Base-by-base conservation (phyloP, 2,329 filamentous ascomycete species). In the Ophiobolus disseminans region DNA sequence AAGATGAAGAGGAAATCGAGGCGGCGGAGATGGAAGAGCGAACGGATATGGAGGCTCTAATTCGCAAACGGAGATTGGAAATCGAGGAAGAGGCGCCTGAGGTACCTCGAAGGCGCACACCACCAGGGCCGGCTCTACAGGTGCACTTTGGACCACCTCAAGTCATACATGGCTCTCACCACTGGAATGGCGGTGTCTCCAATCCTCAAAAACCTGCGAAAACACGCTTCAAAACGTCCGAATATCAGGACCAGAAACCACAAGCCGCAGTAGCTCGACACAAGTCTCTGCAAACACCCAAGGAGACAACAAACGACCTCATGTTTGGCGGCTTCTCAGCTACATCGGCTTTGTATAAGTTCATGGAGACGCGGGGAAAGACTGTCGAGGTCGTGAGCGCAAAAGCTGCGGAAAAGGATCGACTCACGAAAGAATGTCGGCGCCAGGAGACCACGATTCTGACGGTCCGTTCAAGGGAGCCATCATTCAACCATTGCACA, bases 281-380 rank as follows among this genome's bases (percentile, higher is more conserved):
- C 11, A 37, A 42, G 10, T 9, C n/a, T 14, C 11, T n/a, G 11
- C 10, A 46, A 3, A 6, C 8, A 3, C 34, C 17, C 13, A 45
- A 39, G 7, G 45, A 57, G 4, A 4, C 11, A 10, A 50, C 58
- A 3, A 56, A 30, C 28, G 60, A 55, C 26, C 58, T 71, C 3
- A 69, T 73, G 61, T 69, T 72, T 43, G 70, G 65, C 13, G 63
- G 67, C 1, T 77, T 78, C 57, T 76, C 76, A 53, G 74, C 73
- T 20, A 69, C 58, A 9, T 69, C 67, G 7, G 77, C 78, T 3
- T 59, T 84, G 22, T 71, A 76, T 4, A 78, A 75, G 21, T 85
- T 82, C 55, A 80, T 84, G 73, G 71, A 77, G 40, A 66, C 79
- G 6, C 75, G 78, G 44, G 76, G 78, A 19, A 67, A 60, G 48